A percentile compares a stretch with the other conserved stretches of the same genome.
phyloP scores from a whole-genome alignment of 2,329 filamentous ascomycete genomes.

The Fusarium marasasianum region DNA sequence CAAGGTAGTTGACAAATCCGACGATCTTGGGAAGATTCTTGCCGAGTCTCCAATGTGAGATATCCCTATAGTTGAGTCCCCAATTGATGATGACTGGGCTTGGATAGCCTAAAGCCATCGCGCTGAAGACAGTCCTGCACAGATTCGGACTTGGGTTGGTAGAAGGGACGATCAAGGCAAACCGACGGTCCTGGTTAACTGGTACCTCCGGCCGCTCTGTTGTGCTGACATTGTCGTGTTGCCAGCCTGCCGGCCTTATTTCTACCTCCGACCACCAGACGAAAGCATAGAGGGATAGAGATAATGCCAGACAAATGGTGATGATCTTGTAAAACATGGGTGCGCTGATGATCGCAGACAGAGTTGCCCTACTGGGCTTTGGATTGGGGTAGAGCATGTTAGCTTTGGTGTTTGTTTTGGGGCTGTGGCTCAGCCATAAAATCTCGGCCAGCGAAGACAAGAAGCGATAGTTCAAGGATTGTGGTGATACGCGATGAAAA shows the following conservation, averaged over 20 bases:
- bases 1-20: neutral
- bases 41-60: neutral
- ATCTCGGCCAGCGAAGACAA: no score
- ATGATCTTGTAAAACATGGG: neutral
- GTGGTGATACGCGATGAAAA: neutral
- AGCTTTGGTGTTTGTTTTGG: neutral
- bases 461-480: neutral
- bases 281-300: neutral
- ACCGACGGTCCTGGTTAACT: neutral
- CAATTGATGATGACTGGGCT: constrained; percentile 4
- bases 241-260: neutral
- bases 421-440: neutral
- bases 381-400: neutral
- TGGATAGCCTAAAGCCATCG: neutral
- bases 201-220: neutral
- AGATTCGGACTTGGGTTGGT: neutral
- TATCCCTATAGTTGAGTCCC: neutral
- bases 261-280: neutral
- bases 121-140: neutral
- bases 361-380: neutral
- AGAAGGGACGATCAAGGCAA: neutral
- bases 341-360: neutral
- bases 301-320: neutral
- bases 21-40: neutral
- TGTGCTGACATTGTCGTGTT: neutral